A percentile compares a stretch with the other conserved stretches of the same genome.
Evolutionary conservation across 768 basidiomycete species (phyloP).

Genomic region (Tylopilus vinaceipallidus): DNA sequence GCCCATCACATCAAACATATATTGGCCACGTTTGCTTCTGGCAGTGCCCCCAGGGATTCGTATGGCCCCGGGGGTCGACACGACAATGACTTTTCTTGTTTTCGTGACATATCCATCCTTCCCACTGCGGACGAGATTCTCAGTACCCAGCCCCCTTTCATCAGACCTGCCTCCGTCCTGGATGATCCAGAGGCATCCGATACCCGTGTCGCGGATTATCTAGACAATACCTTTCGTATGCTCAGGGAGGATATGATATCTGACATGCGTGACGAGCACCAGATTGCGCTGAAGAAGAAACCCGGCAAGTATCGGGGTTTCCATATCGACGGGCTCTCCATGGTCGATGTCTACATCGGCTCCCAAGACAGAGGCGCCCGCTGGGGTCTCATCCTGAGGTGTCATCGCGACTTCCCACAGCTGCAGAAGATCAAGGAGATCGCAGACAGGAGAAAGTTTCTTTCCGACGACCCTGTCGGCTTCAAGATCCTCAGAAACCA

Average conservation of each 20-base stretch:
- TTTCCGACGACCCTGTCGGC: conserved; percentile 35
- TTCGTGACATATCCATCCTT: conserved; percentile 57
- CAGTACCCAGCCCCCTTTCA: conserved; percentile 46
- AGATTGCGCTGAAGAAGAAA: conserved; percentile 41
- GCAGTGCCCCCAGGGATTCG: conserved; percentile 15
- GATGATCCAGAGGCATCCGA: conserved; percentile 42
- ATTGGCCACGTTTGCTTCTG: conserved; percentile 29
- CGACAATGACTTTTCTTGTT: conserved; percentile 65
- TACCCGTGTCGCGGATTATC: conserved; percentile 43
- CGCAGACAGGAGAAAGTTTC: conserved; percentile 39
- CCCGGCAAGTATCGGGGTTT: conserved; percentile 41
- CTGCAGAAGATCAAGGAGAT: conserved; percentile 26
- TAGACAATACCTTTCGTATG: conserved; percentile 67
- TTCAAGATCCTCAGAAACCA: conserved; percentile 49
- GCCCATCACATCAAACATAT: conserved; percentile 45
- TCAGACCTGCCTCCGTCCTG: conserved; percentile 45
- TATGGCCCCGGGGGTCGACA: conserved; percentile 61
- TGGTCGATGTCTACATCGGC: conserved; percentile 39
- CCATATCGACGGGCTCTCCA: conserved; percentile 36
- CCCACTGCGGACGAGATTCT: conserved; percentile 63
- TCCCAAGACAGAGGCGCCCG: conserved; percentile 29
- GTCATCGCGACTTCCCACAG: conserved; percentile 37
- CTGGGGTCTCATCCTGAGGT: conserved; percentile 44
- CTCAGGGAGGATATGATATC: conserved; percentile 63
- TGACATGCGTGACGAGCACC: conserved; percentile 58